Percentiles rank a stretch among this genome's conserved stretches.
phyloP scores from a whole-genome alignment of 345 rosid genomes.

The Geranium brycei region DNA sequence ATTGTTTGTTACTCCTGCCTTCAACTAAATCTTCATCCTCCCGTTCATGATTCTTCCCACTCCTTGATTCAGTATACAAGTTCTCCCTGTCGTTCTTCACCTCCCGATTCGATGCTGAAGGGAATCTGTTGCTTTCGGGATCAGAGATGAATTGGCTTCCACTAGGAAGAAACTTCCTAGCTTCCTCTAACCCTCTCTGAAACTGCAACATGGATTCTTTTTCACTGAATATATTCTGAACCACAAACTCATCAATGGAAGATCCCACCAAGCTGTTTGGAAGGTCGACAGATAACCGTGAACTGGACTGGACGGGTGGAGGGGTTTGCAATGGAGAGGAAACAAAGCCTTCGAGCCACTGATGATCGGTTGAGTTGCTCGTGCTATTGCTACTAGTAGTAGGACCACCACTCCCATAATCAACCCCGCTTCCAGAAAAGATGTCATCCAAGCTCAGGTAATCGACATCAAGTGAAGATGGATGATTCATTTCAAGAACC shows the following conservation, averaged over 20 bases:
- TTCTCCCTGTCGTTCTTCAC: too few relatives aligned
- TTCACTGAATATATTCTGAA: slow-evolving; percentile 41
- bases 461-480: slow-evolving; percentile 12
- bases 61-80: slow-evolving; percentile 16
- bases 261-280: slow-evolving; percentile 20
- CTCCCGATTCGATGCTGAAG: background rate
- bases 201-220: slow-evolving; percentile 49
- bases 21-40: slow-evolving; percentile 40
- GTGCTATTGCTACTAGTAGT: background rate
- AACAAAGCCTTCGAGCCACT: background rate
- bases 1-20: slow-evolving; percentile 54
- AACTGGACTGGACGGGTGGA: slow-evolving; percentile 1
- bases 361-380: slow-evolving; percentile 5
- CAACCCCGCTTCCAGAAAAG: slow-evolving; percentile 15
- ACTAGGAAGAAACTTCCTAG: slow-evolving; percentile 74
- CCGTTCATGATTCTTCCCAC: slow-evolving; percentile 41
- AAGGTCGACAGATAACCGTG: slow-evolving; percentile 10
- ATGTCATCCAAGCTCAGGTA: slow-evolving; percentile 15
- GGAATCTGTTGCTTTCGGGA: slow-evolving; percentile 16
- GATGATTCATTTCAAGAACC: slow-evolving; percentile 22
- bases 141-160: slow-evolving; percentile 28
- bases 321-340: background rate
- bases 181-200: slow-evolving; percentile 70
- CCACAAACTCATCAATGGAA: slow-evolving; percentile 34
- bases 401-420: slow-evolving; percentile 10